Conservation (phyloP, 2,329 filamentous ascomycete species). For the Stachybotrys elegans region DNA sequence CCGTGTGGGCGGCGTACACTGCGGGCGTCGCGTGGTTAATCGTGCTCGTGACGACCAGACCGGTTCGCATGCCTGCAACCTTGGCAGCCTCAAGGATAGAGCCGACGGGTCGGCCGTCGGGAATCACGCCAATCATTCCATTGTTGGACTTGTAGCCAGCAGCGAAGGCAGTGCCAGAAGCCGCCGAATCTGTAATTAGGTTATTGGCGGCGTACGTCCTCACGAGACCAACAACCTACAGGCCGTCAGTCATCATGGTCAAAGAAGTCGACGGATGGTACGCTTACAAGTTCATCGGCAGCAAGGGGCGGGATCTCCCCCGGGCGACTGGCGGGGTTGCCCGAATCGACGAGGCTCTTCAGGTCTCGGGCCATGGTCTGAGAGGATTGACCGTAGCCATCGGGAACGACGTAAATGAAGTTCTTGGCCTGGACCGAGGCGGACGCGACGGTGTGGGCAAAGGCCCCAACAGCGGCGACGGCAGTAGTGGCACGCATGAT, state of each 20-base stretch:
- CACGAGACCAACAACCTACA: constrained; percentile 8
- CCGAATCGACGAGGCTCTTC: constrained; percentile 7
- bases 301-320: background rate
- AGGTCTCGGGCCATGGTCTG: constrained; percentile 9
- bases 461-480: background rate
- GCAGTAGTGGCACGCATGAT: constrained; percentile 1
- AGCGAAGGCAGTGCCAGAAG: constrained; percentile 30
- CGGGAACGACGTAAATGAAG: constrained; percentile 27
- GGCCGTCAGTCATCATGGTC: background rate
- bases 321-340: constrained; percentile 5
- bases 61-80: constrained; percentile 28
- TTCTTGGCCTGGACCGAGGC: constrained; percentile 11
- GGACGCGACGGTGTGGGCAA: background rate
- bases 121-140: constrained; percentile 25
- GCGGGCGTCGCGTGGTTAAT: constrained; percentile 27
- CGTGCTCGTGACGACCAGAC: constrained; percentile 29
- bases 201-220: constrained; percentile 23
- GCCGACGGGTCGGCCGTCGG: constrained; percentile 26
- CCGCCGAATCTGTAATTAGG: constrained; percentile 31
- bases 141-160: constrained; percentile 31
- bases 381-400: constrained; percentile 12
- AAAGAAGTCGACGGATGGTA: background rate
- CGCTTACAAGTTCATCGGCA: constrained; percentile 5
- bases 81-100: constrained; percentile 32
- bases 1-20: constrained; percentile 24